A percentile compares a stretch with the other conserved stretches of the same genome.
These are phyloP conservation scores for Cephalotrichum gorgonifer DNA, from an alignment of 2,329 filamentous ascomycete genomes.

Conservation along the genomic window DNA sequence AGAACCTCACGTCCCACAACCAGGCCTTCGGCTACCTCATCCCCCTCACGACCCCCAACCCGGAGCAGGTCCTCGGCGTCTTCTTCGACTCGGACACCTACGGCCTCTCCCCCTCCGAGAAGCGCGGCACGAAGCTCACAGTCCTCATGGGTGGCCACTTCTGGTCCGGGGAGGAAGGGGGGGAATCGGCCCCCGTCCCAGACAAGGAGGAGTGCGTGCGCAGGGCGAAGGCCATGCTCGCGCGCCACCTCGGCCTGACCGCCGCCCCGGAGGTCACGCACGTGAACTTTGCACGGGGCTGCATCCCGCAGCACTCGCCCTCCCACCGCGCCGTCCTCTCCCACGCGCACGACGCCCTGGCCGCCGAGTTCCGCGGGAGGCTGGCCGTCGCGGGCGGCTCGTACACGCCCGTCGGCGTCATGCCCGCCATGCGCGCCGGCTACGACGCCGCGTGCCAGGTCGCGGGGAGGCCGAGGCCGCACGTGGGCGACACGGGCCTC, in stretches of 20 bases:
- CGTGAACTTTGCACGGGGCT: constrained; percentile 52
- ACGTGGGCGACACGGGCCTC: constrained; percentile 23
- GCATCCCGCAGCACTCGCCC: constrained; percentile 83
- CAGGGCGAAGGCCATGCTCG: constrained; percentile 61
- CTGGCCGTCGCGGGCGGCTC: constrained; percentile 54
- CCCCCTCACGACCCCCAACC: constrained; percentile 68
- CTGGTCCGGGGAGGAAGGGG: constrained; percentile 51
- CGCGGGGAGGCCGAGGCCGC: constrained; percentile 12
- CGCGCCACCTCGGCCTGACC: constrained; percentile 46
- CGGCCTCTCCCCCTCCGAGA: constrained; percentile 38
- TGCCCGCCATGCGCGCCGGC: constrained; percentile 40
- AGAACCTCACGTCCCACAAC: constrained; percentile 48
- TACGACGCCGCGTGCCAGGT: constrained; percentile 30
- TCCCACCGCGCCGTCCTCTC: constrained; percentile 60
- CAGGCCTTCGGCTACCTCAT: constrained; percentile 87
- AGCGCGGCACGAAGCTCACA: constrained; percentile 72
- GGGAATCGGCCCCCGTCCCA: constrained; percentile 37
- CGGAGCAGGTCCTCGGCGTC: constrained; percentile 76
- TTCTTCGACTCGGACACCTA: constrained; percentile 72
- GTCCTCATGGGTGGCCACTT: constrained; percentile 93
- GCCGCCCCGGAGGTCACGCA: constrained; percentile 50
- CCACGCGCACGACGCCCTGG: constrained; percentile 43
- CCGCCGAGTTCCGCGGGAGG: constrained; percentile 45
- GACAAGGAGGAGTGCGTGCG: constrained; percentile 52
- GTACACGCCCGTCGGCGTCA: constrained; percentile 40